Base-by-base conservation (phyloP, 2,329 filamentous ascomycete species). In the Parastagonospora nodorum region DNA sequence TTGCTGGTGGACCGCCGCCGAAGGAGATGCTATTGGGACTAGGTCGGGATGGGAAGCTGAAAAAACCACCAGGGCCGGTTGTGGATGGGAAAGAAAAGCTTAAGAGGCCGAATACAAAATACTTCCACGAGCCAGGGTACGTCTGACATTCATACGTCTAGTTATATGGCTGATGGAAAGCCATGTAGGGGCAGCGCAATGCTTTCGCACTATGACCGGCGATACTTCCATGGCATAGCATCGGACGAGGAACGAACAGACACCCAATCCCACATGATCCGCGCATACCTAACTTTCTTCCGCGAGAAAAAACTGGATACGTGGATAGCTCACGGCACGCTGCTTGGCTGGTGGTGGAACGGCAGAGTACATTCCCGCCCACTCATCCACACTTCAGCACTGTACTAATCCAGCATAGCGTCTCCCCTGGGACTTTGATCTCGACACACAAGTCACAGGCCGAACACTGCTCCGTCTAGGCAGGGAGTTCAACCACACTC, bases 261-360 rank as follows among this genome's bases (percentile, higher is more conserved):
- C 27, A 84, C 84, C 5, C 81, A 93, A 48, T 80, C 81, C 42
- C 82, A 89, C 69, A 84, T 94, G 59, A 83, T 92, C 58, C 84
- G 86, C 55, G 86, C 88, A 44, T 94, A 94, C 74, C 80, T 94
- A 38, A 79, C 80, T 39, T 85, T 84, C 48, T 88, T 89, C 71
- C 77, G 79, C 38, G 77, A 82, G 14, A 78, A 87, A 46, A 83
- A 84, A 6, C 75, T 91, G 55, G 89, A 93, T 74, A 93, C 90
- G 0, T 94, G 90, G 90, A 84, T 95, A 51, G 90, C 90, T 33
- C 90, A 95, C 72, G 90, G 90, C 42, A 92, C 90, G 4, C 76
- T 94, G 42, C 77, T 95, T 16, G 90, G 90, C 10, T 95, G 90
- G 90, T 94, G 89, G 88, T 95, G 90, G 90, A 93, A 91, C 69